Base-by-base conservation (phyloP, 805 yeast genomes). In the Cyberlindnera saturnus region DNA sequence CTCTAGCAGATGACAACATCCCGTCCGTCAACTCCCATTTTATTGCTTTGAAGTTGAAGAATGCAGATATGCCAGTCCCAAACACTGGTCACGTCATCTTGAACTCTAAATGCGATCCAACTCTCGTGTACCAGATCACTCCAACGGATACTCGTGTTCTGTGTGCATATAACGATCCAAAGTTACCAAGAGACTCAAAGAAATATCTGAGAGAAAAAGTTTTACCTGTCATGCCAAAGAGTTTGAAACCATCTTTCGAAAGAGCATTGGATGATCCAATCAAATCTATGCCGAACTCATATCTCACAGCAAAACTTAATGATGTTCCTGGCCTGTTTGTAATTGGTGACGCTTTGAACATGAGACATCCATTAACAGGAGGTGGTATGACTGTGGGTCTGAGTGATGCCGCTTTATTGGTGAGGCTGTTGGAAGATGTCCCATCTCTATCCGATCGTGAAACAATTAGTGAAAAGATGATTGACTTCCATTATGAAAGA, bases 321-420 rank as follows among this genome's bases (percentile, higher is more conserved):
- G 70, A 70, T 28, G 71, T 77, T 35, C 81, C 80, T 10, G 99
- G 99, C 11, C 67, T 88, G 38, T 70, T 93, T 32, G 73, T 91
- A 52, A 60, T 93, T 31, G 99, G 99, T 39, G 99, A 93, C 62
- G 86, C 99, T 2, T 72, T 90, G 53, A 93, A 93, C 63, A 93
- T 93, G 97, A 77, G 99, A 62, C 99, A 93, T 62, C 99, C 99
- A 23, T 75, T 93, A 48, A 93, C 98, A 1, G 99, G 99, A 41
- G 99, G 99, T 50, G 99, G 99, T 48, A 93, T 93, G 99, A 89
- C 98, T 20, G 99, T 93, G 35, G 97, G 96, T 2, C 69, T 93
- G 47, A 86, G 81, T 59, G 99, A 93, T 63, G 86, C 87, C 4
- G 83, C 75, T 0, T 60, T 85, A 30, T 70, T 89, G 37, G 79